Evolutionary conservation across 306 rosid genomes (phyloP).

Genomic region (Lupinus albus): DNA sequence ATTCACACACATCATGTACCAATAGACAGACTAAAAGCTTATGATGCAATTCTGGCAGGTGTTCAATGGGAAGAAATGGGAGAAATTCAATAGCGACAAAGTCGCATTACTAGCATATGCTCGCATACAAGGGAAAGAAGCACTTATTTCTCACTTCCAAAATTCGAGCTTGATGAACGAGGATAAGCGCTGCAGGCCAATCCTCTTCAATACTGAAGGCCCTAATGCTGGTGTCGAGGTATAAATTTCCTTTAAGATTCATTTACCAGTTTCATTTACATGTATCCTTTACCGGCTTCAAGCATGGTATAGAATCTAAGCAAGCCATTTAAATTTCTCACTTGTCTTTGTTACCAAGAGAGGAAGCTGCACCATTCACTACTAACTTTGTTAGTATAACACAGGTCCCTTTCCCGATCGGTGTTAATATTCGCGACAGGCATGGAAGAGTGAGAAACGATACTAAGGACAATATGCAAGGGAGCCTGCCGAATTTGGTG

Average conservation of each 20-base stretch:
- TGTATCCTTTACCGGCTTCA: constrained; percentile 6
- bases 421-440: constrained; percentile 53
- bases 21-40: constrained; percentile 21
- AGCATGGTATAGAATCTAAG: constrained; percentile 5
- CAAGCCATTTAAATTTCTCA: constrained; percentile 14
- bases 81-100: constrained; percentile 78
- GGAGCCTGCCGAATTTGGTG: constrained; percentile 17
- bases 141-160: constrained; percentile 72
- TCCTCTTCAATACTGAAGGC: constrained; percentile 71
- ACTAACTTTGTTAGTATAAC: constrained; percentile 39
- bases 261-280: not conserved
- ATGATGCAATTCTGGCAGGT: constrained; percentile 47
- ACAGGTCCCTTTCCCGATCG: constrained; percentile 77
- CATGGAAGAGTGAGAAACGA: constrained; percentile 45
- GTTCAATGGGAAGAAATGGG: constrained; percentile 75
- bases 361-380: constrained; percentile 4
- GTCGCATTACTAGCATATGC: constrained; percentile 75
- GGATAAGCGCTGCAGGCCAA: constrained; percentile 75
- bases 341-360: not conserved
- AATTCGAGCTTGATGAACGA: constrained; percentile 78
- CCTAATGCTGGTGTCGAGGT: constrained; percentile 77
- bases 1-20: not conserved
- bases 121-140: constrained; percentile 72
- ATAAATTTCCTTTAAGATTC: constrained; percentile 13
- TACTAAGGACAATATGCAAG: constrained; percentile 30